A percentile compares a stretch with the other conserved stretches of the same genome.
Evolutionary conservation across 2,329 filamentous ascomycete genomes (phyloP).

Genomic region (Xylariomycetidae sp.): DNA sequence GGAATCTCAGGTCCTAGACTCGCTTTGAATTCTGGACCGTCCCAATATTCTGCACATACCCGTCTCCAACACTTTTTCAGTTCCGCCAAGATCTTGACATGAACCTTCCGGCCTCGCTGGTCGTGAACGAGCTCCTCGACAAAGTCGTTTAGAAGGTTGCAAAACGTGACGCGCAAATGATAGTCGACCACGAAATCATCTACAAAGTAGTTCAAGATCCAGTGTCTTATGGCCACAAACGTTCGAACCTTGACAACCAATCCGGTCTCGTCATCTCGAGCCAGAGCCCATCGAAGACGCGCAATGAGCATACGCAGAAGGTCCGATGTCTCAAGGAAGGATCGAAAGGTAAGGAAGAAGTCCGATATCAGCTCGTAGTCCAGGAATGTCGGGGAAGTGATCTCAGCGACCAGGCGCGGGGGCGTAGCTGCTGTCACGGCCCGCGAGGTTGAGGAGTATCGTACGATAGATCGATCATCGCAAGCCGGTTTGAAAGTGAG

Average conservation of each 20-base stretch:
- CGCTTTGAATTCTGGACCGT: constrained; percentile 61
- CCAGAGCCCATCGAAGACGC: constrained; percentile 80
- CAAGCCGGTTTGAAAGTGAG: constrained; percentile 74
- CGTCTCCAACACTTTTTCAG: constrained; percentile 97
- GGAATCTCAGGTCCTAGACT: constrained; percentile 59
- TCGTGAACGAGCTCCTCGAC: constrained; percentile 50
- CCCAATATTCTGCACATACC: constrained; percentile 87
- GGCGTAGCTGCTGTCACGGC: constrained; percentile 87
- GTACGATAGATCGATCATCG: constrained; percentile 76
- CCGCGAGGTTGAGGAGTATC: constrained; percentile 66
- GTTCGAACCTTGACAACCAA: constrained; percentile 93
- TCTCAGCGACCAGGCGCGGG: constrained; percentile 86
- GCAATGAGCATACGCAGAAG: constrained; percentile 81
- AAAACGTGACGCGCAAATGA: constrained; percentile 71
- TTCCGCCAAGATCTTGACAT: constrained; percentile 83
- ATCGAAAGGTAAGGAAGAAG: constrained; percentile 92
- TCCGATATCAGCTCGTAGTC: constrained; percentile 97
- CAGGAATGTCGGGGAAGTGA: constrained; percentile 91
- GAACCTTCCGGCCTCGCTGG: constrained; percentile 42
- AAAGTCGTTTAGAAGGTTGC: constrained; percentile 70
- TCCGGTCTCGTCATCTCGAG: constrained; percentile 74
- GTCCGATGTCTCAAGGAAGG: constrained; percentile 73
- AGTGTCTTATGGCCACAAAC: constrained; percentile 92
- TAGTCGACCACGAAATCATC: constrained; percentile 86
- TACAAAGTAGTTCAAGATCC: constrained; percentile 96